Evolutionary conservation across 225 moss, liverwort and hornwort genomes (phyloP), one percentile per base, ranked within the genome.

Genomic region (Marchantia polymorpha): DNA sequence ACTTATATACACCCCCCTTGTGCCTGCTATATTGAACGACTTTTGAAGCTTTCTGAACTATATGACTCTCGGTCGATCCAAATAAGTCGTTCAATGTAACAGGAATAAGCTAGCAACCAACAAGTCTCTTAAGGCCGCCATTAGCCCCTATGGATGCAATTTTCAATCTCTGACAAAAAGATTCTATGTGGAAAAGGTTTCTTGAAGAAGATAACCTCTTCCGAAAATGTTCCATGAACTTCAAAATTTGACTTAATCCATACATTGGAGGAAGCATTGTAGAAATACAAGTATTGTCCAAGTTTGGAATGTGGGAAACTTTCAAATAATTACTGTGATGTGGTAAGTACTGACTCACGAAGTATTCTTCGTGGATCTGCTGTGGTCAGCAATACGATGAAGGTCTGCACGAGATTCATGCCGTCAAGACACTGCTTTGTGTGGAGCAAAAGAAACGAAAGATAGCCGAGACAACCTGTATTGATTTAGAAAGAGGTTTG

Each of bases 401-500:
- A 52, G 31, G 69, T 39, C 12, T 83, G 30, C 23, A 52, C 46
- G 80, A 76, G 69, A 72, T 70, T 9, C 54, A 50, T 29, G 58
- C 70, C 13, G 52, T 83, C 22, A 83, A 76, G 8, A 75, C 79
- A 67, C 58, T n/a, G 39, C 70, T 83, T 23, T 17, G 13, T 3
- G 10, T 70, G 25, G 79, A 80, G 48, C 50, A 49, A 59, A 71
- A 72, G 58, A 8, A 46, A 23, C 69, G 47, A 52, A 70, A 83
- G 48, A 80, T 58, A 61, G 76, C 75, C 23, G 70, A 71, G 76
- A 53, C 69, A 12, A 75, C 30, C 13, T 75, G 25, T 75, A 27
- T 69, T 61, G 78, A 79, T 53, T 69, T 79, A 31, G 75, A 83
- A 52, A 75, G 74, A 83, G 83, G 79, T 83, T 75, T 59, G 67